phyloP scores from a whole-genome alignment of 228 moss, liverwort and hornwort species.

The Sphagnum fallax region DNA sequence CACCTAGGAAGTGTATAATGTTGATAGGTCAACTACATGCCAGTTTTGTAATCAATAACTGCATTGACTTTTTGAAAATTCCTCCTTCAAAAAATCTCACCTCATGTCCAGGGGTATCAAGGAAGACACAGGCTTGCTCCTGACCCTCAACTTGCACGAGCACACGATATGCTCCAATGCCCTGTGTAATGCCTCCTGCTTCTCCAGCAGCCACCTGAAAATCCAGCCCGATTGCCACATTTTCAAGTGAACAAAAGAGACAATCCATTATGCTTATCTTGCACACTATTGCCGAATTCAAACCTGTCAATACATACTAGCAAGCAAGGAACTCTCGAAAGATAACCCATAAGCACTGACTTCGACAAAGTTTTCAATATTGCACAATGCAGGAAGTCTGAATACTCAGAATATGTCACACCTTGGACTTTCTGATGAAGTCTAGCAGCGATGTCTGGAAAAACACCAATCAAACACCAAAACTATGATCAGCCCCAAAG shows the following conservation, averaged over 20 bases:
- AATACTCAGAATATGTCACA: constrained; percentile 5
- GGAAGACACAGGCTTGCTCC: constrained; percentile 83
- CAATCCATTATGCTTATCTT: background rate
- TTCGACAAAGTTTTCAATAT: too few species aligned
- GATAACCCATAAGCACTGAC: too few species aligned
- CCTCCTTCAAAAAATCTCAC: constrained; percentile 9
- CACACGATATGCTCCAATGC: constrained; percentile 91
- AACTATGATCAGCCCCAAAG: background rate
- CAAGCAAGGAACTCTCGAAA: too few species aligned
- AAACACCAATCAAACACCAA: constrained; percentile 7
- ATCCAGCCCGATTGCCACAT: constrained; percentile 2
- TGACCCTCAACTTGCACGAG: constrained; percentile 65
- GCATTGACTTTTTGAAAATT: too few species aligned
- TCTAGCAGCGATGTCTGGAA: constrained; percentile 94
- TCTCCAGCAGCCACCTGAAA: constrained; percentile 90
- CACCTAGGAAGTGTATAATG: too few species aligned
- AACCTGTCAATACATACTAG: too few species aligned
- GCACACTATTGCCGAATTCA: background rate
- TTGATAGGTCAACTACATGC: too few species aligned
- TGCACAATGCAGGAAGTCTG: too few species aligned
- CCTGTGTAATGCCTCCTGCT: constrained; percentile 98
- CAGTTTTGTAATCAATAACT: too few species aligned
- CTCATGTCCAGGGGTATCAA: constrained; percentile 93
- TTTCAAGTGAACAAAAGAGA: too few species aligned
- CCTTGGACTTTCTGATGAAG: constrained; percentile 90